phyloP scores from a whole-genome alignment of 345 rosid species.

The Ricinus communis region DNA sequence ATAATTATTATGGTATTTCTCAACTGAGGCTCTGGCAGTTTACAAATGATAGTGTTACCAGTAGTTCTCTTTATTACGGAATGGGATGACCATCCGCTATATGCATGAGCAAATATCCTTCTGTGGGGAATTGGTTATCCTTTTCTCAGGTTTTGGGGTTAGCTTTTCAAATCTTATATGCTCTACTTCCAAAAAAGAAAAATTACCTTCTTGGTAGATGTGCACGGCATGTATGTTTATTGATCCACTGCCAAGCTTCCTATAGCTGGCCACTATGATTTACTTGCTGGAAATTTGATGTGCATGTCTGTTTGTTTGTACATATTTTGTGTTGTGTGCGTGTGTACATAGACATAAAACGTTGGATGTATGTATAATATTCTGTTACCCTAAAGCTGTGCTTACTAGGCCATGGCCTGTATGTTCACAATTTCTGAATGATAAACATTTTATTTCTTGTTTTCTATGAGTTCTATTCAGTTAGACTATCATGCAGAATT shows the following conservation, averaged over 20 bases:
- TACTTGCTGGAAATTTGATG: background rate
- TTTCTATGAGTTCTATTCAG: background rate
- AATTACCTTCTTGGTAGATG: background rate
- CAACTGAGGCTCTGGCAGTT: background rate
- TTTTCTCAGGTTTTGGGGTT: background rate
- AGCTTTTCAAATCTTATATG: background rate
- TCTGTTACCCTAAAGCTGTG: background rate
- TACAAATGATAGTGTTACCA: background rate
- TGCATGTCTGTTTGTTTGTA: too few species aligned
- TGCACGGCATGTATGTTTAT: background rate
- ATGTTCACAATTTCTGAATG: background rate
- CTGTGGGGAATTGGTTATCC: background rate
- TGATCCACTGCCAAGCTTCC: background rate
- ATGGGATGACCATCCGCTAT: background rate
- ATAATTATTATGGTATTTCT: background rate
- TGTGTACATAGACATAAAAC: too few species aligned
- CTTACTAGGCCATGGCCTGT: background rate
- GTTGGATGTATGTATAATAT: background rate
- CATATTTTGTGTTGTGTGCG: too few species aligned
- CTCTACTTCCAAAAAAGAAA: background rate
- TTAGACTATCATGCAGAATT: background rate
- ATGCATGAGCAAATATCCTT: background rate
- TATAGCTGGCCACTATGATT: background rate
- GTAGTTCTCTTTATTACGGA: background rate
- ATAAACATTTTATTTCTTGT: background rate